A percentile compares a stretch with the other conserved stretches of the same genome.
Conservation (phyloP, 495 filamentous ascomycete species). For the Podospora anserina region DNA sequence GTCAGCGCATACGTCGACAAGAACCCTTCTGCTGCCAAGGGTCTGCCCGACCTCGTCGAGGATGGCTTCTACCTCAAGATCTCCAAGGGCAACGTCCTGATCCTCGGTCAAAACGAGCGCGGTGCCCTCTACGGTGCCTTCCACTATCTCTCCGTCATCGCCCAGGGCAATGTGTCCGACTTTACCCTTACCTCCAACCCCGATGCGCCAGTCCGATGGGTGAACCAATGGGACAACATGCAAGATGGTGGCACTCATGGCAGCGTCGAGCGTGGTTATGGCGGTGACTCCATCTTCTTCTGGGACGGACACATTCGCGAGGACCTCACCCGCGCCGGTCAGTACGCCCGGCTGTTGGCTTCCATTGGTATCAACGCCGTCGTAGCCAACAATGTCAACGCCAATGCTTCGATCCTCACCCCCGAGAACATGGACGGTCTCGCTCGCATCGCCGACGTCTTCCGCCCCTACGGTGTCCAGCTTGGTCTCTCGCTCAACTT, state of each 20-base stretch:
- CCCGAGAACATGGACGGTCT: conserved; percentile 58
- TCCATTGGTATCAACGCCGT: conserved; percentile 65
- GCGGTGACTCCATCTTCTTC: conserved; percentile 69
- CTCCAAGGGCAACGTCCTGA: conserved; percentile 46
- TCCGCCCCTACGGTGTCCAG: conserved; percentile 65
- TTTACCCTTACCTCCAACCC: conserved; percentile 56
- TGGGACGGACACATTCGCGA: conserved; percentile 49
- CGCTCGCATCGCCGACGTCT: conserved; percentile 58
- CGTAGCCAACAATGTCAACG: conserved; percentile 72
- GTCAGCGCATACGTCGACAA: conserved; percentile 46
- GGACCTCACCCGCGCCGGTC: conserved; percentile 55
- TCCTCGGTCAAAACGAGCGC: conserved; percentile 65
- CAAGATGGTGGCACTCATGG: conserved; percentile 45
- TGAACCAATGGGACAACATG: conserved; percentile 74
- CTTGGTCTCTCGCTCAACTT: conserved; percentile 67
- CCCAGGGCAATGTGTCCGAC: conserved; percentile 57
- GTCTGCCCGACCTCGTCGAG: conserved; percentile 47
- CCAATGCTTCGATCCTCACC: conserved; percentile 56
- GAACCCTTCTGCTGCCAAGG: conserved; percentile 14
- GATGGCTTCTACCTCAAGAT: conserved; percentile 64
- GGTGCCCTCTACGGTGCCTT: conserved; percentile 69
- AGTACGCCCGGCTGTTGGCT: conserved; percentile 67
- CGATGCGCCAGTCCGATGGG: conserved; percentile 62
- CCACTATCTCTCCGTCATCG: conserved; percentile 62
- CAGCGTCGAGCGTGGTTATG: conserved; percentile 67